Percentiles rank a stretch among this genome's conserved stretches.
Evolutionary conservation across 805 yeast species (phyloP).

Genomic region (Nakazawaea holstii): DNA sequence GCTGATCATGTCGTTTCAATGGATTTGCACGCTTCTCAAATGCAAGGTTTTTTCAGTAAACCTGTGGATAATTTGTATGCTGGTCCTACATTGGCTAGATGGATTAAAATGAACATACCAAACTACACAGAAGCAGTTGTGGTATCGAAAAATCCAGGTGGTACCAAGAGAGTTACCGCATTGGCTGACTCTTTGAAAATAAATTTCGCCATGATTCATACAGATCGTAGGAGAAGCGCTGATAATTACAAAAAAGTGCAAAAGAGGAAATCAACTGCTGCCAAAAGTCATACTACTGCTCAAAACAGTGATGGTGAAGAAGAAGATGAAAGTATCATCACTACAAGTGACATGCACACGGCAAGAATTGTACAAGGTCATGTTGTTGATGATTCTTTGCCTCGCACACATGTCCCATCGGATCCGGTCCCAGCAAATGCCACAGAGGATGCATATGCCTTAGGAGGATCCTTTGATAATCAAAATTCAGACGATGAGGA

Average conservation of each 20-base stretch:
- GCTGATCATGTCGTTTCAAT: slow-evolving; percentile 97
- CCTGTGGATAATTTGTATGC: slow-evolving; percentile 97
- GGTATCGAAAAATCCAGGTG: slow-evolving; percentile 99
- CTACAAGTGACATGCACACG: slow-evolving; percentile 81
- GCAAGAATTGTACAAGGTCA: slow-evolving; percentile 97
- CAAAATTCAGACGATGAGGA: slow-evolving; percentile 87
- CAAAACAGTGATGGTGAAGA: slow-evolving; percentile 35
- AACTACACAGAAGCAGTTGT: slow-evolving; percentile 88
- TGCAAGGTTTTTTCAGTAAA: slow-evolving; percentile 97
- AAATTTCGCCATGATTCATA: slow-evolving; percentile 98
- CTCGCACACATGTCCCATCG: slow-evolving; percentile 18
- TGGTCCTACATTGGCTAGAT: slow-evolving; percentile 91
- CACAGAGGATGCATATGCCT: slow-evolving; percentile 40
- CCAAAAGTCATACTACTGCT: background rate
- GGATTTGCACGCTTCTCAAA: slow-evolving; percentile 96
- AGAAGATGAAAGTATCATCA: slow-evolving; percentile 61
- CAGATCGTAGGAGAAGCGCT: slow-evolving; percentile 89
- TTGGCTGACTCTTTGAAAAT: slow-evolving; percentile 95
- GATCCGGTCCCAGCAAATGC: background rate
- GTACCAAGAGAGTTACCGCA: slow-evolving; percentile 96
- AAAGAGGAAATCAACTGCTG: slow-evolving; percentile 9
- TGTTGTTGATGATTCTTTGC: slow-evolving; percentile 84
- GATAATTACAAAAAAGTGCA: slow-evolving; percentile 40
- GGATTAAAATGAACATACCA: slow-evolving; percentile 88
- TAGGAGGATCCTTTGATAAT: slow-evolving; percentile 80